phyloP scores from a whole-genome alignment of 257 asterid genomes.

The Marsdenia floribunda region DNA sequence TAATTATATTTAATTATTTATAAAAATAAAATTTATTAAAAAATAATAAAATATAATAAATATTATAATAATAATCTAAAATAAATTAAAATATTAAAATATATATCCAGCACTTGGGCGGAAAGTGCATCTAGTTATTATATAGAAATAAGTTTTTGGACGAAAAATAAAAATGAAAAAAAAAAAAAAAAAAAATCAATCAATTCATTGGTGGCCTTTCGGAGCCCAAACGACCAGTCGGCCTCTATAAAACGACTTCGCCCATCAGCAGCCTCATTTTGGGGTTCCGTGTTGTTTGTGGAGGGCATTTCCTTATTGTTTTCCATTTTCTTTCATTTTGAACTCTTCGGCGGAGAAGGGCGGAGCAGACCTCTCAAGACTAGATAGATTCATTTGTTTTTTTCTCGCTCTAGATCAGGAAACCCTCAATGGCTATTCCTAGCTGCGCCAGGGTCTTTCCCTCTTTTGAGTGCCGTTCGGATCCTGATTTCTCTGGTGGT shows the following conservation, averaged over 20 bases:
- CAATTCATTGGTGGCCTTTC: neutral
- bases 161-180: neutral
- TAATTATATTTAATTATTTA: no score
- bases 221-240: neutral
- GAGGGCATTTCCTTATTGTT: neutral
- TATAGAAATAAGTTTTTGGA: no score
- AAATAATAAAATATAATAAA: no score
- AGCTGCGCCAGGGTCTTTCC: constrained; percentile 55
- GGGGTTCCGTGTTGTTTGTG: neutral
- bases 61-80: no score
- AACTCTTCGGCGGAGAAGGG: neutral
- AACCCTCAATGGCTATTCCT: constrained; percentile 60
- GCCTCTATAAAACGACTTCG: neutral
- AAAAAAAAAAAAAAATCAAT: neutral
- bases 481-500: constrained; percentile 53
- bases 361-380: neutral
- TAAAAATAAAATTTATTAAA: no score
- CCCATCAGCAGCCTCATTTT: neutral
- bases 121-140: no score
- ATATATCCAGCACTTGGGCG: no score
- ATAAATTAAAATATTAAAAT: no score
- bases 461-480: constrained; percentile 81
- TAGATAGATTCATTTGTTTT: neutral
- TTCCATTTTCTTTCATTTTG: neutral
- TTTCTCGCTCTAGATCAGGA: constrained; percentile 5